Base-by-base conservation (phyloP, 2,329 filamentous ascomycete genomes). In the Scorias spongiosa region DNA sequence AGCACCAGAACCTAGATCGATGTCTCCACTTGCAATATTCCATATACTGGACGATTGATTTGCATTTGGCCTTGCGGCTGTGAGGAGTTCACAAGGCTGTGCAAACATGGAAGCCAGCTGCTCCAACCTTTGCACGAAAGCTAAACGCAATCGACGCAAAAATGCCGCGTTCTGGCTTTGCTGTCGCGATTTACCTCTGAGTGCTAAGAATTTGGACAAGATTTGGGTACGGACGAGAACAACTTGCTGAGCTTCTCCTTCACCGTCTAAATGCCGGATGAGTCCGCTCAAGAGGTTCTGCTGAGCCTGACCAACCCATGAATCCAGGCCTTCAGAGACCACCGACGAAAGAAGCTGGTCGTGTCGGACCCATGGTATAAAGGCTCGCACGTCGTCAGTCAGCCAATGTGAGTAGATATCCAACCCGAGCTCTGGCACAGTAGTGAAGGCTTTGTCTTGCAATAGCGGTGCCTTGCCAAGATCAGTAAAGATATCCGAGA, bases 341-440 rank as follows among this genome's bases (percentile, higher is more conserved):
- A 69, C 66, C 2, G 58, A 44, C 28, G 57, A 49, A 18, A 64
- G 56, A 5, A 71, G 53, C 51, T 91, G 83, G 51, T 88, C 84
- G 53, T 93, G 80, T 28, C 84, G 78, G 30, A 93, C 83, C 66
- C 86, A 94, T 0, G 88, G 88, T 1, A 80, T 89, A 57, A 93
- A 95, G 50, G 81, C 82, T 40, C 76, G 76, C 37, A 94, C 83
- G 47, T 93, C 85, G 7, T 87, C 78, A 14, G 82, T 74, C 49
- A 91, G 83, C 83, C 87, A 93, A 15, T 73, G 72, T 49, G 80
- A 77, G 54, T 85, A 78, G 9, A 91, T 65, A 56, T 94, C 86
- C 20, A 95, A 66, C 30, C 83, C 76, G 10, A 94, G 65, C 12
- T 80, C 81, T 50, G 84, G 76, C 1, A 91, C 62, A 1, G 66